Percentiles rank a stretch among this genome's conserved stretches.
Evolutionary conservation across 1,284 basidiomycete genomes (phyloP).

Genomic region (Vanrija sp.): DNA sequence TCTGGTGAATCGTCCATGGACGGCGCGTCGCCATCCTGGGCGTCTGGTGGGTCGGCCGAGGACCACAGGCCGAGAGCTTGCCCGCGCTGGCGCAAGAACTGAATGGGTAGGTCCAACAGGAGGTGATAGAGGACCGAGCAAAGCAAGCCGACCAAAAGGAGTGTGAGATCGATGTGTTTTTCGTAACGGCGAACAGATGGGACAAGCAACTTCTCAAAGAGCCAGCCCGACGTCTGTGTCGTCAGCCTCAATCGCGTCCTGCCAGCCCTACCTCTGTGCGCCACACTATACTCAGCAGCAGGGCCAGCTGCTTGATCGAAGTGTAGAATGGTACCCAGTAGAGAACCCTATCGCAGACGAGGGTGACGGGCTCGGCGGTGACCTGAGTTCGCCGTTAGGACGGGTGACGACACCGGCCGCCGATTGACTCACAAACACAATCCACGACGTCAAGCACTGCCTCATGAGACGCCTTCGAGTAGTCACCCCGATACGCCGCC

Average conservation of each 20-base stretch:
- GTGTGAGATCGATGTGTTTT: constrained; percentile 34
- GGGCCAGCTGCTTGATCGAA: constrained; percentile 21
- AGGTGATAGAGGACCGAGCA: constrained; percentile 19
- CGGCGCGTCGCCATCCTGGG: not conserved
- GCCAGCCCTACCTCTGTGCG: constrained; percentile 23
- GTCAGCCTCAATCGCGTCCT: not conserved
- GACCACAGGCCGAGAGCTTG: not conserved
- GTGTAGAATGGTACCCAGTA: constrained; percentile 40
- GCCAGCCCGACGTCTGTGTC: constrained; percentile 22
- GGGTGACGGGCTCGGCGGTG: constrained; percentile 8
- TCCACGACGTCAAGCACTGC: constrained; percentile 31
- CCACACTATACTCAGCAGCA: constrained; percentile 18
- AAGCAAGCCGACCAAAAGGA: constrained; percentile 26
- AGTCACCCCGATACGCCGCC: constrained; percentile 24
- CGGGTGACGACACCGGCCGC: not conserved
- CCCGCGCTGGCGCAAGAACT: not conserved
- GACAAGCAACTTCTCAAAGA: constrained; percentile 20
- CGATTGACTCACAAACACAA: constrained; percentile 26
- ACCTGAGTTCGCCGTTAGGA: constrained; percentile 14
- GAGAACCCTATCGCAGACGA: constrained; percentile 15
- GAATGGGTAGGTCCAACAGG: constrained; percentile 2
- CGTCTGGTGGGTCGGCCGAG: not conserved
- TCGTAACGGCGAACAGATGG: constrained; percentile 29
- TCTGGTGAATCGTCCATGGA: not conserved
- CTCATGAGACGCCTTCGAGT: constrained; percentile 30